These are phyloP conservation scores for Colletotrichum incanum DNA, from an alignment of 2,329 filamentous ascomycete species.

Conservation along the genomic window DNA sequence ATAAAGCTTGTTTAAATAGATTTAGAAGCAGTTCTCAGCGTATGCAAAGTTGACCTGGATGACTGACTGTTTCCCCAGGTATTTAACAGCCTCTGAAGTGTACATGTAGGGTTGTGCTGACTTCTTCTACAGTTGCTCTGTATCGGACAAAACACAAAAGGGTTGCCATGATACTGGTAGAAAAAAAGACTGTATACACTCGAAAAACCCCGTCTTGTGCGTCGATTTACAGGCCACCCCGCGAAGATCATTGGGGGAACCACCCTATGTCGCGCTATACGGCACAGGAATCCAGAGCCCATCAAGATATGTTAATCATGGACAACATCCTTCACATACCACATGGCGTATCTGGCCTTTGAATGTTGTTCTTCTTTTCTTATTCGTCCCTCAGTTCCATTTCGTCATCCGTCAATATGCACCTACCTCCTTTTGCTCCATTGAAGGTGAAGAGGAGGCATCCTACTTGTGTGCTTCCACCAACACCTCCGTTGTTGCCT, in stretches of 20 bases:
- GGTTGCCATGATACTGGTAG: neutral
- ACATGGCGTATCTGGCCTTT: neutral
- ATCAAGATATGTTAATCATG: neutral
- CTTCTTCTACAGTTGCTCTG: no score
- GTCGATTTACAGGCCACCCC: neutral
- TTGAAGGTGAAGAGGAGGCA: slow-evolving; percentile 16
- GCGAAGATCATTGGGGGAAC: neutral
- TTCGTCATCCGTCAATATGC: neutral
- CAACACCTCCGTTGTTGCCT: slow-evolving; percentile 23
- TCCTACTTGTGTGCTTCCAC: slow-evolving; percentile 7
- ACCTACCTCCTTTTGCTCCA: neutral
- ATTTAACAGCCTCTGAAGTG: no score
- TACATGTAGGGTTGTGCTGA: no score
- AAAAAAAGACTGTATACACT: no score
- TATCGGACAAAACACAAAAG: no score
- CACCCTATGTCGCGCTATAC: neutral
- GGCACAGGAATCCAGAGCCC: no score
- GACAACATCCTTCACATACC: neutral
- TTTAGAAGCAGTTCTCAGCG: no score
- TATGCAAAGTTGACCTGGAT: no score
- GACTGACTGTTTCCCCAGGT: no score
- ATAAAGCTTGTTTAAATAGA: no score
- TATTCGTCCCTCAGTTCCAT: neutral
- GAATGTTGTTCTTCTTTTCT: neutral
- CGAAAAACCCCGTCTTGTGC: neutral